phyloP scores from a whole-genome alignment of 164 flowering plant species.

The Taxillus chinensis region DNA sequence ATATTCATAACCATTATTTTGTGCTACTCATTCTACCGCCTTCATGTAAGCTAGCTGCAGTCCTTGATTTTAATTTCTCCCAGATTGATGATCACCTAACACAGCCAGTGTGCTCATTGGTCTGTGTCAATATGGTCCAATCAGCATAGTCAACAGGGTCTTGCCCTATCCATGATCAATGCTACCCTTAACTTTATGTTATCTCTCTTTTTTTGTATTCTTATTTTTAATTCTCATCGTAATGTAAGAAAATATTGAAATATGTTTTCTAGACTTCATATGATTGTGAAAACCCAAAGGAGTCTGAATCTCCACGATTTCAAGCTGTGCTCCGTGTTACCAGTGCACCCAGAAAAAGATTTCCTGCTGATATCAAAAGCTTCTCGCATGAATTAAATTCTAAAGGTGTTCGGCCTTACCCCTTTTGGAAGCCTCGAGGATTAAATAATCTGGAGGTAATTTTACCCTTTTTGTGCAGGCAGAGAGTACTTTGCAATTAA shows the following conservation, averaged over 20 bases:
- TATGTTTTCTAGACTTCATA: conserved; percentile 40
- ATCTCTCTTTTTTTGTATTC: background rate
- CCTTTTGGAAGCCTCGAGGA: conserved; percentile 98
- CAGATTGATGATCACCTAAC: no score
- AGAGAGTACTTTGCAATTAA: background rate
- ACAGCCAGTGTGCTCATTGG: no score
- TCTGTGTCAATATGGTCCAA: no score
- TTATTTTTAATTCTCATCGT: conserved; percentile 1
- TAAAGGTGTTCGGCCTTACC: conserved; percentile 95
- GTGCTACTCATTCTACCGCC: no score
- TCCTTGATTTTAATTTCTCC: no score
- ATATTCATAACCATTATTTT: no score
- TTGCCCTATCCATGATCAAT: no score
- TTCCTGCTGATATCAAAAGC: conserved; percentile 90
- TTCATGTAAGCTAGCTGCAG: no score
- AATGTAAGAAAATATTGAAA: background rate
- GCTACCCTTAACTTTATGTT: background rate
- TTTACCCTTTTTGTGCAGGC: background rate
- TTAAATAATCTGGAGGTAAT: conserved; percentile 81
- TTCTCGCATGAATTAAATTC: conserved; percentile 98
- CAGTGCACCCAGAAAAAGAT: conserved; percentile 87
- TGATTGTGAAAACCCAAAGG: conserved; percentile 93
- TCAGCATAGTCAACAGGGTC: no score
- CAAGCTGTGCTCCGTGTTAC: conserved; percentile 96
- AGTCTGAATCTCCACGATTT: conserved; percentile 99